These are phyloP conservation scores for Oryza australiensis DNA, from an alignment of 176 grass and related monocot species.

Conservation along the genomic window DNA sequence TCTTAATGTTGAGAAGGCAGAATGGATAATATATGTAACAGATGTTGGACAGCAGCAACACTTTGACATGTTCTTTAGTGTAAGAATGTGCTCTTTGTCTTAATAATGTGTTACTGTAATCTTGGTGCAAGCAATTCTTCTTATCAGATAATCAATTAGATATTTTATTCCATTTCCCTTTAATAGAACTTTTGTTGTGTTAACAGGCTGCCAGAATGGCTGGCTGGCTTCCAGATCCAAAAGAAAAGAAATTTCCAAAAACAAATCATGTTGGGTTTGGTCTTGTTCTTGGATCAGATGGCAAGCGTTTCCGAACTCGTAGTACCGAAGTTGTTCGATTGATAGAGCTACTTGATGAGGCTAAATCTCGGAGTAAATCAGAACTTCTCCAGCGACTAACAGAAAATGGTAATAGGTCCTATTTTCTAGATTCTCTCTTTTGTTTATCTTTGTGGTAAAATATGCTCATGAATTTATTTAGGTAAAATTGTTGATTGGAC, in stretches of 20 bases:
- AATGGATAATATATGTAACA: conserved; percentile 98
- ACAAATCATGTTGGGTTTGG: conserved; percentile 88
- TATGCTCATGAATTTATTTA: conserved; percentile 40
- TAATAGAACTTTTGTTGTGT: background rate
- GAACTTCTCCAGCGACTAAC: conserved; percentile 70
- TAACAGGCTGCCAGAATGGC: conserved; percentile 81
- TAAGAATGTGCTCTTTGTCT: conserved; percentile 41
- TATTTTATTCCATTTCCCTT: background rate
- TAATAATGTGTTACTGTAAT: conserved; percentile 7
- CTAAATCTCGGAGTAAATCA: conserved; percentile 76
- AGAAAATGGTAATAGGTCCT: conserved; percentile 60
- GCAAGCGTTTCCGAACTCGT: conserved; percentile 85
- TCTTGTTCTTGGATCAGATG: conserved; percentile 93
- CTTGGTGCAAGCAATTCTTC: background rate
- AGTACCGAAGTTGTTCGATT: conserved; percentile 86
- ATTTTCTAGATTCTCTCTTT: conserved; percentile 20
- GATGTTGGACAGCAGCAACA: conserved; percentile 98
- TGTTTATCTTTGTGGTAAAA: conserved; percentile 25
- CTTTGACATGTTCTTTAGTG: conserved; percentile 94
- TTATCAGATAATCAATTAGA: background rate
- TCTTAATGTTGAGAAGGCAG: conserved; percentile 77
- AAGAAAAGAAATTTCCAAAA: conserved; percentile 74
- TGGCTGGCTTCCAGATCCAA: conserved; percentile 63
- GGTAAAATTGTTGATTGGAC: conserved; percentile 84
- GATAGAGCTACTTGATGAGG: conserved; percentile 89